Percentiles rank a stretch among this genome's conserved stretches.
Conservation (phyloP, 139 green algal genomes). For the Micractinium sp. region DNA sequence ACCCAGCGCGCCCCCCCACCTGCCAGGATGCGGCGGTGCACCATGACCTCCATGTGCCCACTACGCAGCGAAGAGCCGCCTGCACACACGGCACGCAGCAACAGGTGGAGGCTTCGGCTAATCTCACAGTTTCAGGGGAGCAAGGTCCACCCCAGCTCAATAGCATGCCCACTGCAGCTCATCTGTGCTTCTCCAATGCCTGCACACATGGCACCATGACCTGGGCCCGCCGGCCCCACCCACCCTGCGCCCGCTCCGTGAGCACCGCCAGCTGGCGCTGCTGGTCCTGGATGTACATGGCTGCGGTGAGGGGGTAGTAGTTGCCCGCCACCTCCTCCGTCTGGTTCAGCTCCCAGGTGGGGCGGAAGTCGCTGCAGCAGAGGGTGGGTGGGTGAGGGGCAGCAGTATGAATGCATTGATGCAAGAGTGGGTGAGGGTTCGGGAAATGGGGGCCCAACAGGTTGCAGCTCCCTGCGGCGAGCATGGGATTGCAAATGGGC, state of each 20-base stretch:
- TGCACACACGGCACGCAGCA: neutral
- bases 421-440: no score
- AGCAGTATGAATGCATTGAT: no score
- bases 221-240: neutral
- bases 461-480: neutral
- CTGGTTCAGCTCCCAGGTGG: conserved; percentile 71
- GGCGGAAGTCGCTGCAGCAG: conserved; percentile 47
- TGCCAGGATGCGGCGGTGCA: conserved; percentile 62
- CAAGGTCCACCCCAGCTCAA: no score
- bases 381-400: no score
- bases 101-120: no score
- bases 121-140: no score
- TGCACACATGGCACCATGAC: no score
- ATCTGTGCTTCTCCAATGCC: neutral
- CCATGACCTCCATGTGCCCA: conserved; percentile 69
- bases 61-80: conserved; percentile 49
- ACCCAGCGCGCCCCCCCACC: conserved; percentile 15
- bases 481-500: neutral
- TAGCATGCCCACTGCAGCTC: neutral
- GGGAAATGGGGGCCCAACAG: no score
- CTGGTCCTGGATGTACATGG: conserved; percentile 54
- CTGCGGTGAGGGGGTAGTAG: conserved; percentile 82
- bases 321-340: conserved; percentile 70
- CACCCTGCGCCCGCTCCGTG: conserved; percentile 73
- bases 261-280: conserved; percentile 52